Evolutionary conservation across 495 filamentous ascomycete genomes (phyloP).

Genomic region (Podospora australis): DNA sequence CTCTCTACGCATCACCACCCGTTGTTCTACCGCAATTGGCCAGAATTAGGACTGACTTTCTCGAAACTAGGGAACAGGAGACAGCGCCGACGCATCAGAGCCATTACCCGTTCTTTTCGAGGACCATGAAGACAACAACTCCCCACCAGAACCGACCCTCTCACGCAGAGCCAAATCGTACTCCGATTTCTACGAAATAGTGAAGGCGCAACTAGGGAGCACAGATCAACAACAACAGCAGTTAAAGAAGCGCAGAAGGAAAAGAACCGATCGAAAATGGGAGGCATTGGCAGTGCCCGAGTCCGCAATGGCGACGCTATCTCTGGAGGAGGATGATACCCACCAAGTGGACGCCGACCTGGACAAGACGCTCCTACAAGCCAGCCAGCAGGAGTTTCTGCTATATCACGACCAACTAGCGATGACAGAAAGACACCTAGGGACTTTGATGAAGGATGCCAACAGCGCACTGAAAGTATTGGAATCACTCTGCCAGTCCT

Average conservation of each 20-base stretch:
- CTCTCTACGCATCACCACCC: neutral
- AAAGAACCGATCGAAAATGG: slow-evolving; percentile 28
- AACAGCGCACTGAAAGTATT: slow-evolving; percentile 66
- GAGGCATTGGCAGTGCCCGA: slow-evolving; percentile 44
- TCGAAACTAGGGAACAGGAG: slow-evolving; percentile 28
- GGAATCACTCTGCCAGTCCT: slow-evolving; percentile 70
- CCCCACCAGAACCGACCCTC: slow-evolving; percentile 57
- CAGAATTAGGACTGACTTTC: slow-evolving; percentile 3
- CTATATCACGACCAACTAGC: slow-evolving; percentile 73
- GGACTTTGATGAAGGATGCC: slow-evolving; percentile 70
- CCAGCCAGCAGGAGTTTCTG: slow-evolving; percentile 82
- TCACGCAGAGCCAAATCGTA: slow-evolving; percentile 66
- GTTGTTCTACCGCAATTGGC: no score
- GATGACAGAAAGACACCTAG: slow-evolving; percentile 70
- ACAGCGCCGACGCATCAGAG: slow-evolving; percentile 29
- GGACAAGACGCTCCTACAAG: slow-evolving; percentile 62
- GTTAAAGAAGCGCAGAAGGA: slow-evolving; percentile 35
- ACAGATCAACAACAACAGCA: slow-evolving; percentile 32
- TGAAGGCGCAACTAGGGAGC: slow-evolving; percentile 48
- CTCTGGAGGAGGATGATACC: slow-evolving; percentile 49
- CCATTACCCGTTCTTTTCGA: slow-evolving; percentile 44
- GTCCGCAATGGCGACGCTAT: slow-evolving; percentile 50
- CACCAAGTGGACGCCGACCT: slow-evolving; percentile 58
- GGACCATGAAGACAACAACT: slow-evolving; percentile 41
- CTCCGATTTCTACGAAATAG: slow-evolving; percentile 63